Base-by-base conservation (phyloP, 352 stramenopile genomes). In the Pythium insidiosum region DNA sequence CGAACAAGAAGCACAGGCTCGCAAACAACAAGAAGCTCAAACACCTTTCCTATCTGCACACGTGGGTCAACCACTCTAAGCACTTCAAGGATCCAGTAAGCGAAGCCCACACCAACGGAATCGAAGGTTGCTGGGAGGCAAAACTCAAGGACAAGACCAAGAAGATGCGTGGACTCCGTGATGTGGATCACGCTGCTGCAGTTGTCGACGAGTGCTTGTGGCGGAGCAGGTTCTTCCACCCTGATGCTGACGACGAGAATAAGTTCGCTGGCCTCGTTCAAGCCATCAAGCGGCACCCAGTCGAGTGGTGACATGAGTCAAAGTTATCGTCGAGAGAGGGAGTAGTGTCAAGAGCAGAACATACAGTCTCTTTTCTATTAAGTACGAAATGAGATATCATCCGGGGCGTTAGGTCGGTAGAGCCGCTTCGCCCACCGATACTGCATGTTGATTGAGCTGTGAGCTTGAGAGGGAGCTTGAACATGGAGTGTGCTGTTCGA, bases 401-500 rank as follows among this genome's bases (percentile, higher is more conserved):
- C n/a, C n/a, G n/a, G n/a, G n/a, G n/a, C n/a, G n/a, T n/a, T n/a
- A n/a, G n/a, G n/a, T n/a, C n/a, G n/a, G n/a, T n/a, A n/a, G n/a
- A n/a, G n/a, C n/a, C n/a, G n/a, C n/a, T n/a, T n/a, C 41, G 6
- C 1, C 12, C 12, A 1, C 1, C 4, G 5, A 68, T 62, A 4
- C 19, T 39, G 18, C 56, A 68, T 0, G 23, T 44, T 0, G 29
- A 48, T 3, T 31, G 12, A 0, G 46, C 43, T 13, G 37, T 12
- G 1, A 59, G n/a, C 6, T 56, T 45, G 0, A 66, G 20, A 4
- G 36, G 39, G 36, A 72, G 53, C 15, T 54, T 37, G 19, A 75
- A 72, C 18, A 19, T 40, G 0, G 50, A 72, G 20, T 67, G 54
- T 2, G 54, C 61, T 0, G 58, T 72, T 22, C 49, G 24, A 9